phyloP scores from a whole-genome alignment of 148 eudicot genomes.

The Camellia sinensis region DNA sequence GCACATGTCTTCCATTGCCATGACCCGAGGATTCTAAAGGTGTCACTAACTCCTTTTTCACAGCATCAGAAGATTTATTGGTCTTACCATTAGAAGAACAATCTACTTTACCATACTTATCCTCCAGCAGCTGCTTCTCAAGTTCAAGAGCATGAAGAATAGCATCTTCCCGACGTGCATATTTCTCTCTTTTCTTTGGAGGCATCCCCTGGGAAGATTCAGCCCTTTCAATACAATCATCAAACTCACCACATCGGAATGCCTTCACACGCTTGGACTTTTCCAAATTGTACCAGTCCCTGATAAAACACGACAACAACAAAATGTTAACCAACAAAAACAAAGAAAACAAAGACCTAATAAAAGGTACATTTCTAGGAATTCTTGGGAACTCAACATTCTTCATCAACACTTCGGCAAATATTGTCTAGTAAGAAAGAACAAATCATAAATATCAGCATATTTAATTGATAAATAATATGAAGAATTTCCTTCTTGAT shows the following conservation, averaged over 20 bases:
- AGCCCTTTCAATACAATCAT: conserved; percentile 91
- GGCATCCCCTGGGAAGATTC: conserved; percentile 85
- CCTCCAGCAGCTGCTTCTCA: conserved; percentile 70
- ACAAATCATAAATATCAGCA: not conserved
- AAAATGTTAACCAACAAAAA: conserved; percentile 7
- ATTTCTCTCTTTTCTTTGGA: conserved; percentile 92
- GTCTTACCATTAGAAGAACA: conserved; percentile 29
- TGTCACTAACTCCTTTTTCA: conserved; percentile 32
- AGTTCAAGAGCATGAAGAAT: conserved; percentile 95
- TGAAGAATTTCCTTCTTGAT: not conserved
- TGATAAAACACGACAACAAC: conserved; percentile 27
- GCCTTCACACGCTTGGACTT: conserved; percentile 98
- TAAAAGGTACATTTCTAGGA: not conserved
- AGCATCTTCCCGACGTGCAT: conserved; percentile 97
- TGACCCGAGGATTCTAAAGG: conserved; percentile 35
- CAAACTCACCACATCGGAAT: conserved; percentile 96
- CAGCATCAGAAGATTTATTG: conserved; percentile 41
- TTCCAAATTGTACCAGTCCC: conserved; percentile 99
- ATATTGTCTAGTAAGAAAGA: not conserved
- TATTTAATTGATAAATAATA: not conserved
- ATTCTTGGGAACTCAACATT: not conserved
- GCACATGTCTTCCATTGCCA: conserved; percentile 45
- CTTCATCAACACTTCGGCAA: not conserved
- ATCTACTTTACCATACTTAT: conserved; percentile 52
- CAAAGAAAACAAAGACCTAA: conserved; percentile 7